phyloP scores from a whole-genome alignment of 2,329 filamentous ascomycete species.

The Ophiostoma sp. region DNA sequence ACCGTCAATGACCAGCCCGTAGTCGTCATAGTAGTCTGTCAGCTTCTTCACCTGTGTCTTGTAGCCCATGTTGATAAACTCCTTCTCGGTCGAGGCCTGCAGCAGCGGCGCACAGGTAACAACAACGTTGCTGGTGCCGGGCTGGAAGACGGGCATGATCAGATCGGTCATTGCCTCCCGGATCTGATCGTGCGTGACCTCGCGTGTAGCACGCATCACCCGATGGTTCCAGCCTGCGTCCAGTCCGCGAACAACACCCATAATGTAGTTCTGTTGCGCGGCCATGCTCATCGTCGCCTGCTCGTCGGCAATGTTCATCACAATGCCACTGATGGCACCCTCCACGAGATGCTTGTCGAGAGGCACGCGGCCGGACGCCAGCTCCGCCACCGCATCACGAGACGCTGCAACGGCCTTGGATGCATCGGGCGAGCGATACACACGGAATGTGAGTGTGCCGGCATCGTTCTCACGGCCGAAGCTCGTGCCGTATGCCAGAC shows the following conservation, averaged over 20 bases:
- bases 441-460: constrained; percentile 74
- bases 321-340: constrained; percentile 83
- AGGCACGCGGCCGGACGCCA: constrained; percentile 62
- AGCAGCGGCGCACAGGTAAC: constrained; percentile 83
- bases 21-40: constrained; percentile 80
- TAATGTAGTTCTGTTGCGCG: constrained; percentile 75
- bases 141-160: constrained; percentile 72
- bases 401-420: constrained; percentile 79
- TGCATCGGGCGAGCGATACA: constrained; percentile 85
- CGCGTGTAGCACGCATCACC: constrained; percentile 72
- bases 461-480: constrained; percentile 74
- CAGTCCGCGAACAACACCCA: constrained; percentile 70
- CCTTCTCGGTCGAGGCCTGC: constrained; percentile 69
- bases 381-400: constrained; percentile 65
- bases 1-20: constrained; percentile 64
- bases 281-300: constrained; percentile 79
- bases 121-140: constrained; percentile 75
- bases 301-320: constrained; percentile 79
- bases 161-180: constrained; percentile 66
- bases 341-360: constrained; percentile 82
- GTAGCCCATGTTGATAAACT: constrained; percentile 72
- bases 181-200: constrained; percentile 71
- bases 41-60: constrained; percentile 68
- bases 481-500: constrained; percentile 81
- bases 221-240: constrained; percentile 71